These are phyloP conservation scores for Pyrenochaeta sp. DNA, from an alignment of 2,329 filamentous ascomycete species.

Conservation along the genomic window DNA sequence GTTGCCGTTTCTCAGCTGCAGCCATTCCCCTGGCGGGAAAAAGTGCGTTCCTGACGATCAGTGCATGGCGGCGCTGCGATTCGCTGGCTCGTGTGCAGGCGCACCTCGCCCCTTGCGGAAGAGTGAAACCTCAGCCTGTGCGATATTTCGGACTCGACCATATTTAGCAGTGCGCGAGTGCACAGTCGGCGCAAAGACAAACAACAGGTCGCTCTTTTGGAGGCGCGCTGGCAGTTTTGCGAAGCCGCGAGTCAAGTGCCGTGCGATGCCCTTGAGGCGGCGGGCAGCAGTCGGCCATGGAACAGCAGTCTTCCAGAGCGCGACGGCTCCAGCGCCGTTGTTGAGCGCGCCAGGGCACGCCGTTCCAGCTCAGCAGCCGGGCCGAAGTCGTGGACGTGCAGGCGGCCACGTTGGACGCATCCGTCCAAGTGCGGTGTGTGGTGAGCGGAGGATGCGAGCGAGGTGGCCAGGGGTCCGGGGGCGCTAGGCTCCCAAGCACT, in stretches of 20 bases:
- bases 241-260: background rate
- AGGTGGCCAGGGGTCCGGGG: slow-evolving; percentile 24
- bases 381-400: slow-evolving; percentile 23
- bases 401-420: slow-evolving; percentile 23
- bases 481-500: slow-evolving; percentile 15
- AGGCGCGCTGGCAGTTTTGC: background rate
- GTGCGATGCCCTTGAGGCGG: background rate
- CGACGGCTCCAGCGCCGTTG: slow-evolving; percentile 11
- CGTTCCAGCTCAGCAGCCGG: slow-evolving; percentile 29
- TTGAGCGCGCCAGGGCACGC: slow-evolving; percentile 32
- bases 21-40: slow-evolving; percentile 24
- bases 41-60: slow-evolving; percentile 43
- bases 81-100: slow-evolving; percentile 25
- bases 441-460: slow-evolving; percentile 25
- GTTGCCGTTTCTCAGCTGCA: slow-evolving; percentile 28
- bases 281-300: background rate
- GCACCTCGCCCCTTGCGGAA: slow-evolving; percentile 32
- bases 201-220: background rate
- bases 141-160: slow-evolving; percentile 21
- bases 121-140: slow-evolving; percentile 38
- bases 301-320: background rate
- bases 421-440: slow-evolving; percentile 10
- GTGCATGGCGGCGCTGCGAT: slow-evolving; percentile 25
- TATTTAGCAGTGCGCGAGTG: slow-evolving; percentile 23
- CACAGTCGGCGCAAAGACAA: slow-evolving; percentile 11